A percentile compares a stretch with the other conserved stretches of the same genome.
Evolutionary conservation across 1,284 basidiomycete species (phyloP).

Genomic region (Cutaneotrichosporon daszewskae): DNA sequence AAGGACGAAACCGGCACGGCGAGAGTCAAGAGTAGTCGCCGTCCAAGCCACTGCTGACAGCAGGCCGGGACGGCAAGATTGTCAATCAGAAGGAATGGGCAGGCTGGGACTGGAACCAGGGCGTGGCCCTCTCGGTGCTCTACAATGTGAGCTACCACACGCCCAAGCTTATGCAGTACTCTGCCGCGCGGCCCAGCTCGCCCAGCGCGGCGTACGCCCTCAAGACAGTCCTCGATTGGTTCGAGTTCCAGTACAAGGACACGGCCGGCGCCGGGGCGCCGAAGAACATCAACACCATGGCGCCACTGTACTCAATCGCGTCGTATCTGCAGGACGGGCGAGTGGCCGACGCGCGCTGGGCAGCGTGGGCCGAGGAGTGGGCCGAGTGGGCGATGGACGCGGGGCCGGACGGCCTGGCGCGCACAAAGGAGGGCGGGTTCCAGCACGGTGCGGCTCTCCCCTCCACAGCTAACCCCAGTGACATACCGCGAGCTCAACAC

Average conservation of each 20-base stretch:
- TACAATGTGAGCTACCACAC: background rate
- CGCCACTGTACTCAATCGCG: slow-evolving; percentile 55
- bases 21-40: slow-evolving; percentile 1
- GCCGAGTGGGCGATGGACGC: slow-evolving; percentile 56
- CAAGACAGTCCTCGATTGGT: slow-evolving; percentile 53
- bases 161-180: slow-evolving; percentile 11
- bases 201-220: slow-evolving; percentile 40
- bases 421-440: slow-evolving; percentile 54
- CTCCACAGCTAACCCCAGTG: slow-evolving; percentile 43
- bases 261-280: slow-evolving; percentile 49
- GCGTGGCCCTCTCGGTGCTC: slow-evolving; percentile 23
- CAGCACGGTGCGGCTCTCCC: slow-evolving; percentile 50
- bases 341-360: slow-evolving; percentile 7
- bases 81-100: slow-evolving; percentile 62
- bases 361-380: slow-evolving; percentile 52
- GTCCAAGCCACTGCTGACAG: background rate
- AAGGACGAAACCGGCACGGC: slow-evolving; percentile 53
- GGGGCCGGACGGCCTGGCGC: slow-evolving; percentile 52
- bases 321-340: slow-evolving; percentile 39
- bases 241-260: slow-evolving; percentile 51
- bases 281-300: slow-evolving; percentile 61
- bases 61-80: slow-evolving; percentile 54
- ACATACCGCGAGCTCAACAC: slow-evolving; percentile 2
- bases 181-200: slow-evolving; percentile 32
- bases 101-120: slow-evolving; percentile 59